phyloP scores from a whole-genome alignment of 208 protist genomes.

The Acanthamoeba triangularis region DNA sequence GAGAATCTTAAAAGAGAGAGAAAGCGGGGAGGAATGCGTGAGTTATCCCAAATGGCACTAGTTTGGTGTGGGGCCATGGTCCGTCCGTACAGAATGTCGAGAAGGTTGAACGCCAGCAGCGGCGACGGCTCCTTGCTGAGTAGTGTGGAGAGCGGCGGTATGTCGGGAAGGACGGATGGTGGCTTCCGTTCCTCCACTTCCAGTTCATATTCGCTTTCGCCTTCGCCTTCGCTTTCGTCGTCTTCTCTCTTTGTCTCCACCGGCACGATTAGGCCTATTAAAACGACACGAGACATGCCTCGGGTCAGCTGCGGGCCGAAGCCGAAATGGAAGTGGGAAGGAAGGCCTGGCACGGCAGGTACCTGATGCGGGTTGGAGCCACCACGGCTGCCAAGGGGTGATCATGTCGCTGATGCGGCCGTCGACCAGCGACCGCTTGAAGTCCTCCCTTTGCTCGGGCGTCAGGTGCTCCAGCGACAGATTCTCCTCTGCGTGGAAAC shows the following conservation, averaged over 20 bases:
- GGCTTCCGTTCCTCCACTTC: background rate
- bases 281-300: background rate
- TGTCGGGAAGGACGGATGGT: background rate
- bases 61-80: background rate
- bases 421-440: conserved; percentile 5
- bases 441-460: conserved; percentile 47
- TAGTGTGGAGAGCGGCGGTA: conserved; percentile 19
- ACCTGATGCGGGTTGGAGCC: background rate
- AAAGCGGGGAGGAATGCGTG: background rate
- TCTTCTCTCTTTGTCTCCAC: background rate
- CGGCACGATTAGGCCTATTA: background rate
- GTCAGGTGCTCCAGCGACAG: conserved; percentile 5
- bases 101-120: conserved; percentile 13
- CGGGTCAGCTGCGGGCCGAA: no score
- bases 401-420: conserved; percentile 32
- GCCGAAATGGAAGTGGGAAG: background rate
- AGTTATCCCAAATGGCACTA: background rate
- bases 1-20: background rate
- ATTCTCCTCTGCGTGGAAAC: background rate
- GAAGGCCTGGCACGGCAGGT: background rate
- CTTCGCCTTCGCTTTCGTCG: background rate
- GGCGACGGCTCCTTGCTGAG: conserved; percentile 21
- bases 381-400: conserved; percentile 16
- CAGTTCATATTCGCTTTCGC: background rate
- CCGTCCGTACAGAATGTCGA: background rate